These are phyloP conservation scores for Betula pendula DNA, from an alignment of 306 rosid genomes.

Conservation along the genomic window DNA sequence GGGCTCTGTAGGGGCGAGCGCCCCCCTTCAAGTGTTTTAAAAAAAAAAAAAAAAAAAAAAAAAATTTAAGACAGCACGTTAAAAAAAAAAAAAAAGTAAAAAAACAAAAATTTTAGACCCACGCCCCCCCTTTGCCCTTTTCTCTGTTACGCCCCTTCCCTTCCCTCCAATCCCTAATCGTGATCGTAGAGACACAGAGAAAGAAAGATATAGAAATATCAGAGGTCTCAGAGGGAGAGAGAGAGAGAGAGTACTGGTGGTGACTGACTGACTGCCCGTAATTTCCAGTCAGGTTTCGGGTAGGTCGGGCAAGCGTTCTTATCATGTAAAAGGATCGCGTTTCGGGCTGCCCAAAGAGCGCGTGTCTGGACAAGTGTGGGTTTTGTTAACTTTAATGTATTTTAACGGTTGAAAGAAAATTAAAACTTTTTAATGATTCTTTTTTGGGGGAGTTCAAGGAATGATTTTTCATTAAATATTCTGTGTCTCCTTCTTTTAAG, in stretches of 20 bases:
- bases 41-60: too few relatives aligned
- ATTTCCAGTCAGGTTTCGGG: conserved; percentile 61
- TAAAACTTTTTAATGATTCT: too few relatives aligned
- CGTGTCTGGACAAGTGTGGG: conserved; percentile 56
- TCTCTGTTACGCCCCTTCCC: too few relatives aligned
- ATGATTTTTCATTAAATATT: conserved; percentile 23
- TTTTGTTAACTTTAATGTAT: conserved; percentile 27
- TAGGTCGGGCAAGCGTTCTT: conserved; percentile 53
- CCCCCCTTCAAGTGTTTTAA: too few relatives aligned
- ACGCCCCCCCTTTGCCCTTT: too few relatives aligned
- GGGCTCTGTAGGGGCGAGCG: too few relatives aligned
- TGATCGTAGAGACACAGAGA: conserved; percentile 53
- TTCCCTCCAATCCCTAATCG: too few relatives aligned
- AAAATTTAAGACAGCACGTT: too few relatives aligned
- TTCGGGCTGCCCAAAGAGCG: conserved; percentile 55
- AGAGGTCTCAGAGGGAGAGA: conserved; percentile 32
- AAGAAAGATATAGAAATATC: conserved; percentile 60
- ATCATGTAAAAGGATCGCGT: background rate
- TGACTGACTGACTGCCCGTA: conserved; percentile 57
- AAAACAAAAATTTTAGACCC: too few relatives aligned
- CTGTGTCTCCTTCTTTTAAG: conserved; percentile 31
- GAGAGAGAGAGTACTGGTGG: conserved; percentile 44
- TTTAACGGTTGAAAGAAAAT: background rate
- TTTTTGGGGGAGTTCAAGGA: background rate
- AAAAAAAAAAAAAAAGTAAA: too few relatives aligned